Percentiles rank a stretch among this genome's conserved stretches.
Evolutionary conservation across 768 basidiomycete genomes (phyloP).

Genomic region (Kwoniella botswanensis): DNA sequence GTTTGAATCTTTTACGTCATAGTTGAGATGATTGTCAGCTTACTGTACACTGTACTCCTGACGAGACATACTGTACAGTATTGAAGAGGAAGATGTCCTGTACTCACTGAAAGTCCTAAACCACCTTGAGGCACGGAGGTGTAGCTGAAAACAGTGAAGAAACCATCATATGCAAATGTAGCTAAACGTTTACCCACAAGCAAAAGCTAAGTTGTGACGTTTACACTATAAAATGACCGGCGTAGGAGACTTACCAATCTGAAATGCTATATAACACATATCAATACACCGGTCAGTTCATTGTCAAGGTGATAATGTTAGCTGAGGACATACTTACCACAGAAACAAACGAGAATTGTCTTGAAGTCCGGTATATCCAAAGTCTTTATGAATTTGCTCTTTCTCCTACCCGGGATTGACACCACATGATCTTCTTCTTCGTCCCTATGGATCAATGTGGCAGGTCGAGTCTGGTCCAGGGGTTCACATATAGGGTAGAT

Average conservation of each 20-base stretch:
- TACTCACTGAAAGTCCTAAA: constrained; percentile 39
- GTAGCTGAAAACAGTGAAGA: constrained; percentile 42
- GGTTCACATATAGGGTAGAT: too few relatives aligned
- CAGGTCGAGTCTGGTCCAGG: too few relatives aligned
- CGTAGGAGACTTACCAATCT: background rate
- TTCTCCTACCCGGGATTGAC: background rate
- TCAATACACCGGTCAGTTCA: too few relatives aligned
- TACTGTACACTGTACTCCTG: background rate
- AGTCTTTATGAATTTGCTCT: background rate
- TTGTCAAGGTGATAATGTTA: too few relatives aligned
- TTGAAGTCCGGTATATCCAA: constrained; percentile 11
- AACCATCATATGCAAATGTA: constrained; percentile 17
- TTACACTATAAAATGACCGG: too few relatives aligned
- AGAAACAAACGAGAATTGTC: background rate
- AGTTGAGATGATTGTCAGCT: background rate
- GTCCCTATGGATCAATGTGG: too few relatives aligned
- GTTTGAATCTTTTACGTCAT: background rate
- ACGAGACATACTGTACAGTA: background rate
- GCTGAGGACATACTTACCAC: background rate
- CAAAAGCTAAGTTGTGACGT: too few relatives aligned
- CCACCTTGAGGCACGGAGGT: constrained; percentile 35
- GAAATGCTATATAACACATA: background rate
- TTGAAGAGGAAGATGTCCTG: background rate
- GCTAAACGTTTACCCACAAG: background rate
- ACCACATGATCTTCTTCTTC: too few relatives aligned